phyloP scores from a whole-genome alignment of 306 rosid genomes.

The Dryas alaskensis region DNA sequence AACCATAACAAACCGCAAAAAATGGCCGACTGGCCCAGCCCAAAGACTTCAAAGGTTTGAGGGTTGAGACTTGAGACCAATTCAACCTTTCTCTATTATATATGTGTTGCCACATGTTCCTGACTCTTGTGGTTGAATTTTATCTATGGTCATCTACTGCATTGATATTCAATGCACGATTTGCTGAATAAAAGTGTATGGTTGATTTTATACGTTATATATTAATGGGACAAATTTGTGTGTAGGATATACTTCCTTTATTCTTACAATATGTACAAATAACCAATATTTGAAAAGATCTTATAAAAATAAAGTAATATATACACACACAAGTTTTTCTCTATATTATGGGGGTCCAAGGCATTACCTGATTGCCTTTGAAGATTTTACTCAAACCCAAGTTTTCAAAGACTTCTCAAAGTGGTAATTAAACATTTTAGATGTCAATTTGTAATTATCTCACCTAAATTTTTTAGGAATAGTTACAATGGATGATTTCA shows the following conservation, averaged over 20 bases:
- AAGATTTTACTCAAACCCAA: neutral
- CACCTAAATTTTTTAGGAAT: too few relatives aligned
- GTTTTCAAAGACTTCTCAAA: neutral
- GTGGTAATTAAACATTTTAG: too few relatives aligned
- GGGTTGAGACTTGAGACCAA: neutral
- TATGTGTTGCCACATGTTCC: neutral
- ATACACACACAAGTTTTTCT: too few relatives aligned
- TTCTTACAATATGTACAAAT: too few relatives aligned
- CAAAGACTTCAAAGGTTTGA: neutral
- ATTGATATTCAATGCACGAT: neutral
- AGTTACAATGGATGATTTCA: too few relatives aligned
- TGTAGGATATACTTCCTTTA: too few relatives aligned
- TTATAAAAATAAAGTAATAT: too few relatives aligned
- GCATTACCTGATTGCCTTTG: neutral
- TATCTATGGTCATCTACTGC: neutral
- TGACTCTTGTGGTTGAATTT: neutral
- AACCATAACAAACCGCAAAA: neutral
- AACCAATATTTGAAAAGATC: too few relatives aligned
- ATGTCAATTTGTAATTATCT: too few relatives aligned
- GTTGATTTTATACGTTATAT: neutral
- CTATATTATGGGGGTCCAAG: neutral
- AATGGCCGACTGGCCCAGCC: neutral
- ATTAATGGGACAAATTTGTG: too few relatives aligned
- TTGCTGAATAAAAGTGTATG: neutral
- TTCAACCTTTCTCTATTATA: constrained; percentile 1